These are phyloP conservation scores for Stephania yunnanensis DNA, from an alignment of 164 flowering plant genomes.

Conservation along the genomic window DNA sequence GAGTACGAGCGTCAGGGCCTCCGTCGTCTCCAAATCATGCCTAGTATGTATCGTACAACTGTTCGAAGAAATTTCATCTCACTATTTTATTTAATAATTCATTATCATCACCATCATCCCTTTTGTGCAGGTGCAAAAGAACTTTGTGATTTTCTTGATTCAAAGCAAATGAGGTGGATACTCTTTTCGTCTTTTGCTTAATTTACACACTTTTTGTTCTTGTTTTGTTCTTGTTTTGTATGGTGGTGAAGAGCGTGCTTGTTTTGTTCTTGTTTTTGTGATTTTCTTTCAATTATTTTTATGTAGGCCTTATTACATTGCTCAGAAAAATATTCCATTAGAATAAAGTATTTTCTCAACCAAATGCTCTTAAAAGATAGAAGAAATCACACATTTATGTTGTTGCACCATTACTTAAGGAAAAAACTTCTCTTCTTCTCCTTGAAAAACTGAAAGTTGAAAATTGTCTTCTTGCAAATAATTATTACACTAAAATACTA, in stretches of 20 bases:
- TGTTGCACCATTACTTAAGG: too few relatives aligned
- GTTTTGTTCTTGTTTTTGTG: neutral
- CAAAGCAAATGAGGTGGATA: slow-evolving; percentile 57
- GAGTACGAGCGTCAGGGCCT: slow-evolving; percentile 71
- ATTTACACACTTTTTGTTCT: neutral
- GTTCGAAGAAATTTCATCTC: too few relatives aligned
- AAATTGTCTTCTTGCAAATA: too few relatives aligned
- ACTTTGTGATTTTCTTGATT: slow-evolving; percentile 75
- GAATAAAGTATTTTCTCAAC: too few relatives aligned
- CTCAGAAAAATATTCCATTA: too few relatives aligned
- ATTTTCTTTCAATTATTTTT: neutral
- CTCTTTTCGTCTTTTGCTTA: neutral
- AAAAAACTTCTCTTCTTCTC: too few relatives aligned
- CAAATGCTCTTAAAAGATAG: too few relatives aligned
- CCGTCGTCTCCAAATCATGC: slow-evolving; percentile 89
- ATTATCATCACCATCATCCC: neutral
- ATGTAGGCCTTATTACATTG: neutral
- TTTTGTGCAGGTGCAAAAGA: slow-evolving; percentile 64
- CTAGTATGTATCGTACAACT: slow-evolving; percentile 32
- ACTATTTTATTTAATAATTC: neutral
- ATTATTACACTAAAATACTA: too few relatives aligned
- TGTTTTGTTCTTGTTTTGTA: neutral
- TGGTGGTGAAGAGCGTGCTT: neutral
- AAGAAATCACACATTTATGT: too few relatives aligned
- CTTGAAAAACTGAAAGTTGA: too few relatives aligned